Evolutionary conservation across 2,329 filamentous ascomycete genomes (phyloP).

Genomic region (Lizonia empirigonia): DNA sequence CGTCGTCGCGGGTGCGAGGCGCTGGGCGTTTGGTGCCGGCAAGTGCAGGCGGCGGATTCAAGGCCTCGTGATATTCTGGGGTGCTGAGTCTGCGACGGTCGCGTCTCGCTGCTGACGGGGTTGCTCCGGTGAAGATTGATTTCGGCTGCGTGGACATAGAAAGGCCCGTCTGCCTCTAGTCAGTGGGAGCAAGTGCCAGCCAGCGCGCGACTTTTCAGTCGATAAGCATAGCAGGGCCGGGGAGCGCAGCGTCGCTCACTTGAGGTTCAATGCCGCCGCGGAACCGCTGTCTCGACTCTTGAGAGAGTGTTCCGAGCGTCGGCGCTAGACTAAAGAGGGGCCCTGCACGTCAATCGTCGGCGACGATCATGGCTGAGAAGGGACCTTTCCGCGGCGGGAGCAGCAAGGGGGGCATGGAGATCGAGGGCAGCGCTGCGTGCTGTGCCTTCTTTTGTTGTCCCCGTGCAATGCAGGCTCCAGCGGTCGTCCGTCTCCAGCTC

Average conservation of each 20-base stretch:
- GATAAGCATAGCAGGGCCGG: conserved; percentile 16
- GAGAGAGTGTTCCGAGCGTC: conserved; percentile 2
- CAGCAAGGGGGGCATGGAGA: not conserved
- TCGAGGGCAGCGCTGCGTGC: not conserved
- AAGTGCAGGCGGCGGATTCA: conserved; percentile 11
- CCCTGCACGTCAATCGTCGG: conserved; percentile 8
- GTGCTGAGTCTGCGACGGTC: conserved; percentile 25
- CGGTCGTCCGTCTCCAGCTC: not conserved
- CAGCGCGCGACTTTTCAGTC: conserved; percentile 21
- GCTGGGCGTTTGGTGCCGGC: conserved; percentile 5
- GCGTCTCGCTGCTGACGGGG: conserved; percentile 11
- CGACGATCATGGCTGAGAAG: conserved; percentile 8
- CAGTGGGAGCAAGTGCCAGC: conserved; percentile 16
- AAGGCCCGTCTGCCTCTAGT: conserved; percentile 5
- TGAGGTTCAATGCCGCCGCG: conserved; percentile 8
- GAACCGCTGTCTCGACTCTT: not conserved
- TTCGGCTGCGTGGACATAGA: conserved; percentile 15
- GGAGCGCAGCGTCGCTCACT: conserved; percentile 6
- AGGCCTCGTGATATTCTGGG: conserved; percentile 26
- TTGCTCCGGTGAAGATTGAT: conserved; percentile 47
- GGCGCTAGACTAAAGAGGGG: conserved; percentile 8
- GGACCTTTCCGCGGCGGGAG: not conserved
- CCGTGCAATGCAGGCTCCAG: conserved; percentile 1
- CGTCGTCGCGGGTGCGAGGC: conserved; percentile 10
- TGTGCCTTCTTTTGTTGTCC: not conserved